Percentiles rank a stretch among this genome's conserved stretches.
These are phyloP conservation scores for Suillus ampliporus DNA, from an alignment of 768 basidiomycete genomes.

Conservation along the genomic window DNA sequence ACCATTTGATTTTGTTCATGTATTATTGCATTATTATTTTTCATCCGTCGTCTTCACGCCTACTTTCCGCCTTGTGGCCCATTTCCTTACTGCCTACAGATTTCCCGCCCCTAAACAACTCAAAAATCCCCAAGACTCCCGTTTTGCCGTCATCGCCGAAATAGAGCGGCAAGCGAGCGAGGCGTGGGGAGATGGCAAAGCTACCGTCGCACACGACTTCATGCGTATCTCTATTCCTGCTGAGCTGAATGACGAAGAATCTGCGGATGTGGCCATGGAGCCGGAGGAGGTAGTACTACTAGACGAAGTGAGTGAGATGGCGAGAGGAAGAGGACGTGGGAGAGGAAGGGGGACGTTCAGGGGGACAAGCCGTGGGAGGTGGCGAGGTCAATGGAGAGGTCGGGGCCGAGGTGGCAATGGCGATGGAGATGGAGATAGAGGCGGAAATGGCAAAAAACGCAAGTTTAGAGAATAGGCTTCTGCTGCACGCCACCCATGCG, in stretches of 20 bases:
- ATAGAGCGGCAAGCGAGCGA: conserved; percentile 67
- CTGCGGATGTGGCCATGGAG: background rate
- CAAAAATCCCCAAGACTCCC: conserved; percentile 34
- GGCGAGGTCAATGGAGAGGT: conserved; percentile 28
- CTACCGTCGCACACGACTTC: conserved; percentile 63
- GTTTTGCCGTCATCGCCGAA: conserved; percentile 58
- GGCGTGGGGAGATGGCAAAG: conserved; percentile 57
- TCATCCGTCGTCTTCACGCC: conserved; percentile 6
- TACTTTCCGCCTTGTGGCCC: background rate
- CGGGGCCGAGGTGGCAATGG: conserved; percentile 57
- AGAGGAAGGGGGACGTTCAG: conserved; percentile 5
- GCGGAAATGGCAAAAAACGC: background rate
- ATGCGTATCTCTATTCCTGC: conserved; percentile 50
- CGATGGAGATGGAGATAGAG: conserved; percentile 13
- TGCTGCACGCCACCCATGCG: too few species aligned
- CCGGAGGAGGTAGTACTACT: background rate
- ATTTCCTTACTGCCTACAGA: conserved; percentile 35
- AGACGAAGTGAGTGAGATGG: background rate
- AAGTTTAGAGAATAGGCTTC: background rate
- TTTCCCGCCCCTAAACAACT: conserved; percentile 56
- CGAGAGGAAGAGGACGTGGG: background rate
- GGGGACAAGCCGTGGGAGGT: conserved; percentile 2
- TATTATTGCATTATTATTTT: background rate
- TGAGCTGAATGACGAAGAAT: conserved; percentile 1
- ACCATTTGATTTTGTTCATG: background rate